phyloP scores from a whole-genome alignment of 768 basidiomycete species.

The Porphyrellus cyaneotinctus region DNA sequence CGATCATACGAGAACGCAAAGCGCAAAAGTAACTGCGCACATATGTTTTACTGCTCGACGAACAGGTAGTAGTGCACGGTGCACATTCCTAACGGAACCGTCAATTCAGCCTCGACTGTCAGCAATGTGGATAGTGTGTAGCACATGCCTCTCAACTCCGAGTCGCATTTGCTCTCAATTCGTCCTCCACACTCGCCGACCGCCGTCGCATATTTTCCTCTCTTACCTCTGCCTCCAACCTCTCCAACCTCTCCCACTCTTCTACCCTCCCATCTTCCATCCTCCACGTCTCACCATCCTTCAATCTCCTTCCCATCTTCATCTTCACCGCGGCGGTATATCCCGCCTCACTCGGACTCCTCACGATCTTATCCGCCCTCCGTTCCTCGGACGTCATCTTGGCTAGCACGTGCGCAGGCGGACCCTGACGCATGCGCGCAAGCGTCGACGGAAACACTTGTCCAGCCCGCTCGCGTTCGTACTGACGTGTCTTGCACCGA shows the following conservation, averaged over 20 bases:
- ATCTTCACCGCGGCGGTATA: constrained; percentile 67
- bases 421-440: constrained; percentile 46
- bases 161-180: not conserved
- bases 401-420: constrained; percentile 58
- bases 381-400: constrained; percentile 48
- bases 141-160: constrained; percentile 3
- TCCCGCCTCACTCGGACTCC: constrained; percentile 59
- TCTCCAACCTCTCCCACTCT: constrained; percentile 25
- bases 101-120: not conserved
- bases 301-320: constrained; percentile 48
- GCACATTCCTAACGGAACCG: not conserved
- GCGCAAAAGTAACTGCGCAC: too few relatives aligned
- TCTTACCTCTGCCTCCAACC: constrained; percentile 24
- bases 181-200: not conserved
- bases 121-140: not conserved
- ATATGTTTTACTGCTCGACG: too few relatives aligned
- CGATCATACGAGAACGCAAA: too few relatives aligned
- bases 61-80: not conserved
- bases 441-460: constrained; percentile 51
- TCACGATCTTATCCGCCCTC: constrained; percentile 46
- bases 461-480: constrained; percentile 57
- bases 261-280: constrained; percentile 31
- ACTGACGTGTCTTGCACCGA: constrained; percentile 61
- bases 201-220: constrained; percentile 29
- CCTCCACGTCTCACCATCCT: constrained; percentile 32